These are phyloP conservation scores for Coleophoma crateriformis DNA, from an alignment of 2,329 filamentous ascomycete species.

Conservation along the genomic window DNA sequence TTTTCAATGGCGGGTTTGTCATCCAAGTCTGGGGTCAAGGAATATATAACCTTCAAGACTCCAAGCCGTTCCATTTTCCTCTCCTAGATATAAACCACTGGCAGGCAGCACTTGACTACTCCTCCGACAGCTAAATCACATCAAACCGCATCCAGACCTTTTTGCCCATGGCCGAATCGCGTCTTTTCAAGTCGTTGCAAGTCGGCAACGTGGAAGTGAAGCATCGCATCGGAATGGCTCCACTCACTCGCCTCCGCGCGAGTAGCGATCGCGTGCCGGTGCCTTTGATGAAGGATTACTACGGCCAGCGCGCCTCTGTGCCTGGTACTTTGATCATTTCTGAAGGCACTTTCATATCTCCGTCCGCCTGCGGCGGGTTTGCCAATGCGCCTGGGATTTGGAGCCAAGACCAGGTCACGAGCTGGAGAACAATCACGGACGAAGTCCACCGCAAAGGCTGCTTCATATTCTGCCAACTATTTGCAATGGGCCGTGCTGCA, in stretches of 20 bases:
- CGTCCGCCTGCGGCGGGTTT: constrained; percentile 36
- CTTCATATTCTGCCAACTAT: constrained; percentile 57
- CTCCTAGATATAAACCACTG: no score
- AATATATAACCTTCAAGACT: no score
- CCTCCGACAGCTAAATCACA: no score
- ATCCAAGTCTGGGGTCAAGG: no score
- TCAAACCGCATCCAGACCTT: no score
- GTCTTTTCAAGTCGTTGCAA: constrained; percentile 30
- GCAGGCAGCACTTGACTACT: no score
- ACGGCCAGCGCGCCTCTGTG: constrained; percentile 41
- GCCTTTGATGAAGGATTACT: constrained; percentile 39
- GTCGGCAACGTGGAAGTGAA: constrained; percentile 32
- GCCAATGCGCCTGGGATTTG: constrained; percentile 53
- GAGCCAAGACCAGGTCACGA: constrained; percentile 45
- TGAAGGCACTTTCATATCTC: constrained; percentile 43
- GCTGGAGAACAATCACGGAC: constrained; percentile 55
- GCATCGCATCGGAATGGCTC: constrained; percentile 42
- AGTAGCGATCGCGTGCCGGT: constrained; percentile 40
- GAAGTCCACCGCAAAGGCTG: constrained; percentile 57
- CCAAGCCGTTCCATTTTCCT: no score
- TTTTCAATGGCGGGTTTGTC: no score
- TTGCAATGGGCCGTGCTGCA: constrained; percentile 52
- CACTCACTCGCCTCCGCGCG: constrained; percentile 38
- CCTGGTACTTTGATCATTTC: constrained; percentile 49
- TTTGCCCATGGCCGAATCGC: neutral